Evolutionary conservation across 1,139 yeast species (phyloP), one percentile per base, ranked within the genome.

Genomic region (Geotrichum aggregatum): DNA sequence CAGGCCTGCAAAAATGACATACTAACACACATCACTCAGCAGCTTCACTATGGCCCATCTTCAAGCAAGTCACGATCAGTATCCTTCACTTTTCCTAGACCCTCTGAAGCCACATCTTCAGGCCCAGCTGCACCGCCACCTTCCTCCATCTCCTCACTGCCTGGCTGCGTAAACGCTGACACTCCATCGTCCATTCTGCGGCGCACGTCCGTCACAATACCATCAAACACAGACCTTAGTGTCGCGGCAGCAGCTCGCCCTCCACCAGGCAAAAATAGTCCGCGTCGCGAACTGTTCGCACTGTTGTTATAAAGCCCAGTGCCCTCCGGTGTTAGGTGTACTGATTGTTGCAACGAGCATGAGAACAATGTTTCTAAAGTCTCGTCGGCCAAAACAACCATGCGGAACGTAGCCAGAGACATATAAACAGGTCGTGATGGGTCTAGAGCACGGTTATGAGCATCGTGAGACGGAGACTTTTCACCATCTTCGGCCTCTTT

Each of bases 351-450:
- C 44, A 84, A 74, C 1, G 91, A 85, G 26, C 75, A 72, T 35
- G 87, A 76, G 68, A 92, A 92, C 59, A 91, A 80, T 40, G 85
- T 72, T 66, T 92, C 98, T 60, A 89, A 84, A 0, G 97, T 87
- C 63, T 89, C 98, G 66, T 91, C 96, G 0, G 98, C 97, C 14
- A 92, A 74, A 3, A 92, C 74, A 1, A 92, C 95, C 98, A 92
- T 92, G 59, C 98, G 76, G 71, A 92, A 92, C 0, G 96, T 89
- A 0, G 98, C 91, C 28, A 91, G 72, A 52, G 87, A 87, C 54
- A 92, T 77, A 52, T 74, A 80, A 18, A 85, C 82, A 0, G 95
- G 95, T 11, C 83, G 77, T 39, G 78, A 76, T 1, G 96, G 96
- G 65, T 89, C 86, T 44, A 88, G 71, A 0, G 96, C 96, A 1